Base-by-base conservation (phyloP, 345 rosid species). In the Eucalyptus leucophloia region DNA sequence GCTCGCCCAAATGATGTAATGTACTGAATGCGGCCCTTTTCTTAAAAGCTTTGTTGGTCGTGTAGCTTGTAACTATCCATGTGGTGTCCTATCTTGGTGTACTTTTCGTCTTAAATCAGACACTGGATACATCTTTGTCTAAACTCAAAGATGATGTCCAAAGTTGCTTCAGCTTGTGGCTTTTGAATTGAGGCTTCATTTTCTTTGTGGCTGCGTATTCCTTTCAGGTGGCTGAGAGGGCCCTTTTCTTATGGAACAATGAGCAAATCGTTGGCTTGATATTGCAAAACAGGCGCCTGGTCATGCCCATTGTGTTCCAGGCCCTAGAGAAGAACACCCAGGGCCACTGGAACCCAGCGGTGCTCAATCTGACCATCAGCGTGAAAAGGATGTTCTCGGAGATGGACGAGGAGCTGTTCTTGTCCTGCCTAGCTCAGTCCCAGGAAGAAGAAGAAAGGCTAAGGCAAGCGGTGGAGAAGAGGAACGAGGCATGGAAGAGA, bases 161-260 rank as follows among this genome's bases (percentile, higher is more conserved):
- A 40, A 21, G 26, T 37, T 77, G 83, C 83, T 77, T 77, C 47
- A 77, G 47, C 28, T 21, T 77, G 83, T 37, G 45, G 83, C 37
- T 49, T 45, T 82, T 19, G 86, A 34, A 85, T 72, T 24, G 28
- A 50, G n/a, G 56, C 37, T 81, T 83, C 60, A 62, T 37, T 51
- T 67, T 26, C 53, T 34, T 69, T 86, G 28, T 72, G 82, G 82
- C 24, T 72, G 82, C 8, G 26, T 37, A 49, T 86, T 88, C 89
- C 86, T 90, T 89, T 92, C 95, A 97, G 99, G 98, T 97, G 86
- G 97, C 99, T 37, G 99, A 97, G 93, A 95, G 98, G 89, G 95
- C 99, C 82, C 93, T 97, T 26, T 95, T 95, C 93, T 91, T 96
- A 69, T 97, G 99, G 99, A 97, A 96, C 96, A 97, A 96, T 7